phyloP scores from a whole-genome alignment of 768 basidiomycete species.

The Grammothele lineata region DNA sequence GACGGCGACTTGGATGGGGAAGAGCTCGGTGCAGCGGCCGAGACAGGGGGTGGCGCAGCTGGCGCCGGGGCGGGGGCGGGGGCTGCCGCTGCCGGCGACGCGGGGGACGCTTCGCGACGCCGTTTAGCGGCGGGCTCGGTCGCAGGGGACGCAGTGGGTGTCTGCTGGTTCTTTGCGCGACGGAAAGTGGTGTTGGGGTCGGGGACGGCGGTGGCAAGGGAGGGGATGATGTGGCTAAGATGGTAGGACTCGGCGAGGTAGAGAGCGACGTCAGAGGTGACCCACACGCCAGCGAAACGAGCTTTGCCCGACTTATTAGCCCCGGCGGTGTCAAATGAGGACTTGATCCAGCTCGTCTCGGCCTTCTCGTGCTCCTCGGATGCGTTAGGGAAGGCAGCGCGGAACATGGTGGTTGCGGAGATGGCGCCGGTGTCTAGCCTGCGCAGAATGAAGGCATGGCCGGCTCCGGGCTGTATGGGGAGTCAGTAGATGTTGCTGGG shows the following conservation, averaged over 20 bases:
- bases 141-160: constrained; percentile 30
- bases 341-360: constrained; percentile 83
- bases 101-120: constrained; percentile 57
- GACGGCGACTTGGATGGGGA: constrained; percentile 9
- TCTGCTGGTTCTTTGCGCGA: constrained; percentile 50
- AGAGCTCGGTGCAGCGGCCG: constrained; percentile 12
- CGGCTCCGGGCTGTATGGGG: constrained; percentile 44
- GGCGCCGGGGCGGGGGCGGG: not conserved
- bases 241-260: constrained; percentile 66
- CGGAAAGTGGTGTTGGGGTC: constrained; percentile 79
- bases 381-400: constrained; percentile 86
- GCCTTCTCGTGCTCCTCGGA: constrained; percentile 69
- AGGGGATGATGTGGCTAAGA: constrained; percentile 55
- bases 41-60: not conserved
- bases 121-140: constrained; percentile 48
- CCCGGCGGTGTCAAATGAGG: constrained; percentile 66
- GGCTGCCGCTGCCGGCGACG: constrained; percentile 12
- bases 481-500: constrained; percentile 20
- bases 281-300: constrained; percentile 91
- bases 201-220: constrained; percentile 67
- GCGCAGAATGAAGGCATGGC: constrained; percentile 92
- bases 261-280: constrained; percentile 59
- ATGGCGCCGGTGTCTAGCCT: constrained; percentile 92
- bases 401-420: constrained; percentile 94
- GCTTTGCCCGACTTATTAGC: constrained; percentile 59